Evolutionary conservation across 768 basidiomycete species (phyloP).

Genomic region (Tylopilus subfusipes): DNA sequence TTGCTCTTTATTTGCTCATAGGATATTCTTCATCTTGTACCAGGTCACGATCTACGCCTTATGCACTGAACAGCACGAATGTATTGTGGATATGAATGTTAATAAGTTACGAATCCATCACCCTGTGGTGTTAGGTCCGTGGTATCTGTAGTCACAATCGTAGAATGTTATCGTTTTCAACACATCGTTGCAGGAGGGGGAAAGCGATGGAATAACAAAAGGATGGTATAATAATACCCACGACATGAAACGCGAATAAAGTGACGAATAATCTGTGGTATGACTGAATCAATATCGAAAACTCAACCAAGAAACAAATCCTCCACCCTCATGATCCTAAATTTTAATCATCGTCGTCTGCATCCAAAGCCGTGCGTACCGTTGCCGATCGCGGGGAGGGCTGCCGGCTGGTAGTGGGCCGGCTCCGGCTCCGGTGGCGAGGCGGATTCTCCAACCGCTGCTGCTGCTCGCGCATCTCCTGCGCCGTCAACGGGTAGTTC

Average conservation of each 20-base stretch:
- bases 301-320: background rate
- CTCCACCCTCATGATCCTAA: background rate
- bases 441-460: conserved; percentile 27
- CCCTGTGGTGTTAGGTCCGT: background rate
- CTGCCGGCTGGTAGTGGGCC: conserved; percentile 13
- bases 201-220: background rate
- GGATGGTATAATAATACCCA: background rate
- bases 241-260: conserved; percentile 16
- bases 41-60: background rate
- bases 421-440: conserved; percentile 22
- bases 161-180: background rate
- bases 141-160: background rate
- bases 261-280: conserved; percentile 27
- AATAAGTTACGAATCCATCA: background rate
- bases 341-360: conserved; percentile 18
- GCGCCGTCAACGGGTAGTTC: conserved; percentile 44
- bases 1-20: background rate
- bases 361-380: conserved; percentile 8
- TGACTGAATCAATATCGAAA: background rate
- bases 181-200: background rate
- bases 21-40: background rate
- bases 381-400: conserved; percentile 19
- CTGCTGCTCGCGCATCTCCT: conserved; percentile 50
- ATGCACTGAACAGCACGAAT: background rate
- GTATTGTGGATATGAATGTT: background rate